These are phyloP conservation scores for Gossypium schwendimanii DNA, from an alignment of 441 rosid genomes.

Conservation along the genomic window DNA sequence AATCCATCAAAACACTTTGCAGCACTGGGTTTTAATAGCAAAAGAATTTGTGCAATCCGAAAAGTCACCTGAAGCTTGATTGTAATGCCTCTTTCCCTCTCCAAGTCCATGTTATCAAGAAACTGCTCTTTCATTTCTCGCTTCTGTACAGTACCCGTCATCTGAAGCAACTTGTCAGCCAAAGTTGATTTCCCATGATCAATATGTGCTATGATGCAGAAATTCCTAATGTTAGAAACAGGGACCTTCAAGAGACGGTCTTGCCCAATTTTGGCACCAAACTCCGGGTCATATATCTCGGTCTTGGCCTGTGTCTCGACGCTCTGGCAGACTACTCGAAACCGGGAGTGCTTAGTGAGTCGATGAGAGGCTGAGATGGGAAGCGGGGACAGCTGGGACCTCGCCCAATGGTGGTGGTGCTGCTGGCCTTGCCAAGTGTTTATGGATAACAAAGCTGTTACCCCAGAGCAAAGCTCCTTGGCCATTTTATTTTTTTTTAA, in stretches of 20 bases:
- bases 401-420: neutral
- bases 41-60: neutral
- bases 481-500: neutral
- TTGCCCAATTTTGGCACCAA: slow-evolving; percentile 42
- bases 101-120: slow-evolving; percentile 97
- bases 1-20: neutral
- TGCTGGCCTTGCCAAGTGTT: slow-evolving; percentile 8
- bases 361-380: neutral
- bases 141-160: slow-evolving; percentile 86
- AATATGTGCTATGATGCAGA: slow-evolving; percentile 86
- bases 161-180: slow-evolving; percentile 91
- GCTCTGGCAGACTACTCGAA: slow-evolving; percentile 27
- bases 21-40: neutral
- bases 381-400: neutral
- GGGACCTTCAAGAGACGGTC: slow-evolving; percentile 84
- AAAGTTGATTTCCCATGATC: slow-evolving; percentile 96
- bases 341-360: neutral
- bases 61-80: slow-evolving; percentile 76
- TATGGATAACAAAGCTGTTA: slow-evolving; percentile 1
- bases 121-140: slow-evolving; percentile 98
- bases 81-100: slow-evolving; percentile 95
- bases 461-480: slow-evolving; percentile 7
- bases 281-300: slow-evolving; percentile 19
- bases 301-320: slow-evolving; percentile 27
- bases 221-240: slow-evolving; percentile 66